A percentile compares a stretch with the other conserved stretches of the same genome.
These are phyloP conservation scores for Venturia carpophila DNA, from an alignment of 2,329 filamentous ascomycete species.

Conservation along the genomic window DNA sequence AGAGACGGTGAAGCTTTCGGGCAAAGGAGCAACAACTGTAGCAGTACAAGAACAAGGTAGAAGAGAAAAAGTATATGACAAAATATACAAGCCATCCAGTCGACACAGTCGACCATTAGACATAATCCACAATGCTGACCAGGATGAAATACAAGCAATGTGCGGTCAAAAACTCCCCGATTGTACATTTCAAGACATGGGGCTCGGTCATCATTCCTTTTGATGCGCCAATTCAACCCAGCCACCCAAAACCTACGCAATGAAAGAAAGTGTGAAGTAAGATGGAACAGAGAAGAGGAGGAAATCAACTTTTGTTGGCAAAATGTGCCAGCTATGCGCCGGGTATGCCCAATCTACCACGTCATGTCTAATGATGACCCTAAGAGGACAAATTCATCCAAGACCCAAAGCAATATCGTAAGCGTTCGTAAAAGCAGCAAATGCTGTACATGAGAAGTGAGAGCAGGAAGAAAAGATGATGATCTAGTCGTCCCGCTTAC, in stretches of 20 bases:
- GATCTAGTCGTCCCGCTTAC: conserved; percentile 53
- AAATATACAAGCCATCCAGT: conserved; percentile 7
- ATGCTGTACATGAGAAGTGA: conserved; percentile 25
- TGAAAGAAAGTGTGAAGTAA: conserved; percentile 15
- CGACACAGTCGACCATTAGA: background rate
- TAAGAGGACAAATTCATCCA: conserved; percentile 12
- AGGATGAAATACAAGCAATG: conserved; percentile 7
- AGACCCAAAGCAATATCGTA: conserved; percentile 13
- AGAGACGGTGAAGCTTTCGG: background rate
- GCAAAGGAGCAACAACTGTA: background rate
- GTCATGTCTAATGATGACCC: conserved; percentile 10
- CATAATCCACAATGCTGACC: conserved; percentile 4
- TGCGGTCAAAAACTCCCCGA: conserved; percentile 4
- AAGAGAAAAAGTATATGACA: conserved; percentile 6
- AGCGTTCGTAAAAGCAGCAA: conserved; percentile 14
- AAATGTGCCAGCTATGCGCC: conserved; percentile 1
- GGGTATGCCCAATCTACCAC: conserved; percentile 1
- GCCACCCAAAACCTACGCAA: background rate
- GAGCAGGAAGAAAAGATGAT: conserved; percentile 24
- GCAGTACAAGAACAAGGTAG: conserved; percentile 13
- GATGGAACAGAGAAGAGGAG: conserved; percentile 10
- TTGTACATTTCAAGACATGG: background rate
- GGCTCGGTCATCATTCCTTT: background rate
- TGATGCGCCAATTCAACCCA: background rate
- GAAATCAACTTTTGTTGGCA: conserved; percentile 13